Evolutionary conservation across 495 filamentous ascomycete genomes (phyloP).

Genomic region (Lepraria neglecta): DNA sequence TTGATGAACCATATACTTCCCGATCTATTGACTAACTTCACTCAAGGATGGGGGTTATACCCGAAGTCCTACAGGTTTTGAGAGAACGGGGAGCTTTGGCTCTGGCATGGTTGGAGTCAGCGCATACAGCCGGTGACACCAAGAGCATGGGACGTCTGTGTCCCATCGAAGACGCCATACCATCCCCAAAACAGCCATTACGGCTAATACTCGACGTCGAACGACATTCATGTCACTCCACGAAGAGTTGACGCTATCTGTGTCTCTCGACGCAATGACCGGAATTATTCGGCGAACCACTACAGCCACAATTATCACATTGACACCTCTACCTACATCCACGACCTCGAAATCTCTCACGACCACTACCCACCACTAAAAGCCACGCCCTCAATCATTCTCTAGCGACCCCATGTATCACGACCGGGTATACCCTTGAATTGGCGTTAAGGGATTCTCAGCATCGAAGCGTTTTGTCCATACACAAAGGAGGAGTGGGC

Average conservation of each 20-base stretch:
- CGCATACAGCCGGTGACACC: constrained; percentile 14
- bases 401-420: constrained; percentile 1
- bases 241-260: neutral
- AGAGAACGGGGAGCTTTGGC: constrained; percentile 12
- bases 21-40: constrained; percentile 10
- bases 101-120: constrained; percentile 16
- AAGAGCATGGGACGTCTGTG: constrained; percentile 4
- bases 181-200: neutral
- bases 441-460: neutral
- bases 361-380: neutral
- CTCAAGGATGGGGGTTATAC: constrained; percentile 15
- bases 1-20: neutral
- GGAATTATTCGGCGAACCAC: neutral
- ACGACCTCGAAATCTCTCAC: neutral
- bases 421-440: constrained; percentile 12
- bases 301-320: neutral
- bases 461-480: neutral
- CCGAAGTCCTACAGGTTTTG: constrained; percentile 16
- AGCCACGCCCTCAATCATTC: neutral
- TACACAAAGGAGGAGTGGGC: too few species aligned
- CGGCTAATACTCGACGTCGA: neutral
- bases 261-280: neutral
- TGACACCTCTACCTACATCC: neutral
- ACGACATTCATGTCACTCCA: neutral
- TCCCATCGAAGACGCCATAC: constrained; percentile 3